Percentiles rank a stretch among this genome's conserved stretches.
phyloP scores from a whole-genome alignment of 306 rosid genomes.

The Vigna mungo region DNA sequence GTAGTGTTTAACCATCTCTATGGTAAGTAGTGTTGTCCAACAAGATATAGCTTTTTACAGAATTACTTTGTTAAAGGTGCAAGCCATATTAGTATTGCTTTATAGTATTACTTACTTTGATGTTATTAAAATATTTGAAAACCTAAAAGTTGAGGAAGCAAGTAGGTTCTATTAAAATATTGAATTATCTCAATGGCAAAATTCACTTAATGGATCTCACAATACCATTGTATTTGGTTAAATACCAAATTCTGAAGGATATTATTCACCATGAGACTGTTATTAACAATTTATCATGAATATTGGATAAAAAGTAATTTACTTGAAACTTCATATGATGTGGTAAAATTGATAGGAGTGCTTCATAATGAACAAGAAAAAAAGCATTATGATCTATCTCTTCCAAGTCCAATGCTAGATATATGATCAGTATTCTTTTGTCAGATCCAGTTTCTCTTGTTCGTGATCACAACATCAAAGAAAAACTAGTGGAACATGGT shows the following conservation, averaged over 20 bases:
- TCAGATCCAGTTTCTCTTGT: slow-evolving; percentile 43
- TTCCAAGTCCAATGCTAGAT: not conserved
- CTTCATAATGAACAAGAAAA: not conserved
- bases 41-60: not conserved
- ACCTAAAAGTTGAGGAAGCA: not conserved
- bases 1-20: slow-evolving; percentile 55
- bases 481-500: slow-evolving; percentile 16
- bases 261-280: not conserved
- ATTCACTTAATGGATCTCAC: not conserved
- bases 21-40: slow-evolving; percentile 8
- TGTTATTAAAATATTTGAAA: not conserved
- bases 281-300: not conserved
- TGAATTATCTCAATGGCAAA: not conserved
- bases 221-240: not conserved
- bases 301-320: no score
- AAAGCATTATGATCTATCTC: not conserved
- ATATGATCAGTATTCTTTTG: not conserved
- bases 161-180: not conserved
- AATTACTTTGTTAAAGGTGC: not conserved
- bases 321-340: not conserved
- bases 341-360: not conserved
- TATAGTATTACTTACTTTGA: not conserved
- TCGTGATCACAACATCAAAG: slow-evolving; percentile 41
- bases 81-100: not conserved
- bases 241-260: not conserved